Evolutionary conservation across 192 early-diverging fungal species (phyloP).

Genomic region (Borealophlyctis nickersoniae): DNA sequence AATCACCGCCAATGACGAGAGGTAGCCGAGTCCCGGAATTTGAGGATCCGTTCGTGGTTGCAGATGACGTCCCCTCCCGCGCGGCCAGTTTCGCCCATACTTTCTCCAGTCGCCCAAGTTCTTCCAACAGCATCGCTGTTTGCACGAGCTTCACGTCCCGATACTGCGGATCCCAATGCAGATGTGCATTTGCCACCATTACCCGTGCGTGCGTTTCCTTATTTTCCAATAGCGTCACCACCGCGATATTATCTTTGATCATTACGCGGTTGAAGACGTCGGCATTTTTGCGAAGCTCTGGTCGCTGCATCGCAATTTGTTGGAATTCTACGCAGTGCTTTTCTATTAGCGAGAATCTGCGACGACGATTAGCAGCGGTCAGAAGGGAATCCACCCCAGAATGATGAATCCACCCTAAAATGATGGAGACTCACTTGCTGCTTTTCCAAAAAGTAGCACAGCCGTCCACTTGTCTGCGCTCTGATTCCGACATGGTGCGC

Average conservation of each 20-base stretch:
- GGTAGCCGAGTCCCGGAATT: slow-evolving; percentile 22
- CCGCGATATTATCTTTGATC: slow-evolving; percentile 94
- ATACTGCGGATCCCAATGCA: slow-evolving; percentile 91
- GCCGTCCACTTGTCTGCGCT: slow-evolving; percentile 84
- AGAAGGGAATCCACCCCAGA: slow-evolving; percentile 12
- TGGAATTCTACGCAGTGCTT: slow-evolving; percentile 92
- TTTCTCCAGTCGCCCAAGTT: slow-evolving; percentile 65
- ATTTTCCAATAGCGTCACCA: slow-evolving; percentile 77
- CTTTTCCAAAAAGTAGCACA: slow-evolving; percentile 92
- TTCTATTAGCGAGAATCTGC: slow-evolving; percentile 77
- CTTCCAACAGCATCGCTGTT: slow-evolving; percentile 89
- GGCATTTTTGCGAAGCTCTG: slow-evolving; percentile 85
- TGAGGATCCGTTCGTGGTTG: background rate
- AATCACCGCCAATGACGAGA: slow-evolving; percentile 85
- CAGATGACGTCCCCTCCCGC: background rate
- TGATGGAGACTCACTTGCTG: slow-evolving; percentile 70
- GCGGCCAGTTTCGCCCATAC: slow-evolving; percentile 30
- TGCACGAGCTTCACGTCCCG: slow-evolving; percentile 96
- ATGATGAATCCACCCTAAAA: too few species aligned
- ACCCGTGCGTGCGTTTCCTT: slow-evolving; percentile 68
- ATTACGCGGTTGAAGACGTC: slow-evolving; percentile 97
- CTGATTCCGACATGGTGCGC: slow-evolving; percentile 88
- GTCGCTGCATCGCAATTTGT: slow-evolving; percentile 80
- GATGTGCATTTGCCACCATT: slow-evolving; percentile 85
- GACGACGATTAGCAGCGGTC: slow-evolving; percentile 6